Percentiles rank a stretch among this genome's conserved stretches.
Evolutionary conservation across 805 yeast species (phyloP).

Genomic region (Phaffomyces opuntiae): DNA sequence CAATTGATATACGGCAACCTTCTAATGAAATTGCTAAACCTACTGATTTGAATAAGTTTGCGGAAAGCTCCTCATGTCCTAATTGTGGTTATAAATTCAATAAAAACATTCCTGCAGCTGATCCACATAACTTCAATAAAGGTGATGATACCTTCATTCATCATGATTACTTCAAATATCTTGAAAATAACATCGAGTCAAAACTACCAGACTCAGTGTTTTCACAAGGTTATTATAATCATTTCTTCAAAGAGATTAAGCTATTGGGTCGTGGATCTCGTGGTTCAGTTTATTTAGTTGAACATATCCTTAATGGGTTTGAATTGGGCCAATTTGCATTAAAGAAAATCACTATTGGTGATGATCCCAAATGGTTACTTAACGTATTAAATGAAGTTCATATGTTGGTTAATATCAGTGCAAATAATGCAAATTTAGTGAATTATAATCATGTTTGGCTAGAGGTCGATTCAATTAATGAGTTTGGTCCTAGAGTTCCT

Average conservation of each 20-base stretch:
- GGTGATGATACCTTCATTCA: conserved; percentile 5
- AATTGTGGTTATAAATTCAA: conserved; percentile 5
- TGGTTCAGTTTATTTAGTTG: conserved; percentile 80
- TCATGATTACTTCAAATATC: conserved; percentile 15
- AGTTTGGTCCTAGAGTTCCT: conserved; percentile 52
- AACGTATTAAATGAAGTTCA: conserved; percentile 74
- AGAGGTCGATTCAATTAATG: conserved; percentile 50
- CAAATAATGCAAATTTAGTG: conserved; percentile 55
- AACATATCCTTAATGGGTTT: conserved; percentile 66
- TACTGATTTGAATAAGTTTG: background rate
- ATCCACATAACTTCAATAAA: background rate
- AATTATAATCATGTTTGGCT: conserved; percentile 91
- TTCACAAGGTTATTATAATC: conserved; percentile 74
- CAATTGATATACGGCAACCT: background rate
- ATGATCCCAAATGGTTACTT: conserved; percentile 59
- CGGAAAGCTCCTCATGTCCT: conserved; percentile 1
- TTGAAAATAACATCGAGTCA: conserved; percentile 13
- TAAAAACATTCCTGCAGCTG: background rate
- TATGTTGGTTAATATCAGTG: conserved; percentile 46
- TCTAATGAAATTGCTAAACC: background rate
- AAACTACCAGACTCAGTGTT: conserved; percentile 51
- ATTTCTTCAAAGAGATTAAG: conserved; percentile 57
- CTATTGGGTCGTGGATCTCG: conserved; percentile 77
- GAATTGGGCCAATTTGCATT: conserved; percentile 77
- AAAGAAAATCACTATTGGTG: conserved; percentile 79